Conservation (phyloP, 106 monocot species). For the Dactylorhiza incarnata region DNA sequence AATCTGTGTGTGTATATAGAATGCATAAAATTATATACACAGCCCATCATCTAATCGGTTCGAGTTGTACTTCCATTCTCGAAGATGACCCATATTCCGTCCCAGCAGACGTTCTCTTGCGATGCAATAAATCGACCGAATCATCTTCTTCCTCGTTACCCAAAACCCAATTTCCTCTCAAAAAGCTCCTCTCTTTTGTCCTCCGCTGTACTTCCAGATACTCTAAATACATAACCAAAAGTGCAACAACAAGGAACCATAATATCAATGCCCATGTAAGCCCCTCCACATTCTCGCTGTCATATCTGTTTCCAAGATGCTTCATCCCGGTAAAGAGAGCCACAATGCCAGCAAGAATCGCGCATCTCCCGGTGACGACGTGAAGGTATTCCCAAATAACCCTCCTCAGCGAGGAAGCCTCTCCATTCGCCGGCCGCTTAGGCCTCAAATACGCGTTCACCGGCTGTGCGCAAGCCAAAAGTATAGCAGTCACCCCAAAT, state of each 20-base stretch:
- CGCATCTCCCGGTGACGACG: slow-evolving; percentile 62
- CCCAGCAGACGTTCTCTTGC: slow-evolving; percentile 31
- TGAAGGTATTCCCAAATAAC: slow-evolving; percentile 87
- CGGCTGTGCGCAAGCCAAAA: slow-evolving; percentile 62
- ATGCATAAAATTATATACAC: background rate
- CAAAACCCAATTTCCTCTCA: slow-evolving; percentile 78
- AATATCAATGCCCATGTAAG: slow-evolving; percentile 76
- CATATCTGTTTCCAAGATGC: slow-evolving; percentile 79
- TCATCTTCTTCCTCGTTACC: slow-evolving; percentile 90
- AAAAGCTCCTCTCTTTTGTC: slow-evolving; percentile 30
- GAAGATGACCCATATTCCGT: slow-evolving; percentile 30
- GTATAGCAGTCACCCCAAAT: slow-evolving; percentile 63
- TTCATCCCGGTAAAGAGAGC: slow-evolving; percentile 83
- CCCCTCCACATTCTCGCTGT: slow-evolving; percentile 62
- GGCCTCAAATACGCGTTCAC: slow-evolving; percentile 82
- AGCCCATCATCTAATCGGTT: slow-evolving; percentile 62
- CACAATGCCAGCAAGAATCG: slow-evolving; percentile 55
- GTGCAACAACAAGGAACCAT: slow-evolving; percentile 48
- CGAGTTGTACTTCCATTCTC: slow-evolving; percentile 89
- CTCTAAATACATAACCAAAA: slow-evolving; percentile 72
- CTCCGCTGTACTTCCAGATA: slow-evolving; percentile 45
- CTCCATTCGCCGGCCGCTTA: slow-evolving; percentile 47
- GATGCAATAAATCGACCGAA: slow-evolving; percentile 59
- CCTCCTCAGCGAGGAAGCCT: slow-evolving; percentile 40
- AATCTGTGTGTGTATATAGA: slow-evolving; percentile 2